Base-by-base conservation (phyloP, 1,139 yeast genomes). In the Sugiyamaella paludigena region DNA sequence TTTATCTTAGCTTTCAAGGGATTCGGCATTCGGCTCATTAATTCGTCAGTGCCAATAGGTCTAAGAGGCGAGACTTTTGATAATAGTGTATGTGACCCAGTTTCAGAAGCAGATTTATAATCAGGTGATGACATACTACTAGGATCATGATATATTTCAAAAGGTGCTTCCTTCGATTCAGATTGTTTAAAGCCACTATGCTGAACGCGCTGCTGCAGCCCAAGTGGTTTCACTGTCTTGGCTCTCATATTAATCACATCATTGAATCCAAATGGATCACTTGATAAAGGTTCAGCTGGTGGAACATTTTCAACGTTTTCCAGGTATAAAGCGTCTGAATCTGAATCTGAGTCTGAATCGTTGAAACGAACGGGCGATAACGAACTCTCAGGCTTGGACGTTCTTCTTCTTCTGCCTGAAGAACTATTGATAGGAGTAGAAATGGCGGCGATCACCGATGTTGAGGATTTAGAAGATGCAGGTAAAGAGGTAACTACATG, bases 191-290 rank as follows among this genome's bases (percentile, higher is more conserved):
- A 3, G 5, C 12, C 34, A 31, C 13, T 5, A 31, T 6, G 34
- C 5, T 13, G 13, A n/a, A 6, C 34, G 3, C 5, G 34, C 6
- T 31, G 12, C 15, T 19, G 24, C 5, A 4, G 24, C 5, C 24
- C 24, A 19, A 19, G 24, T 19, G 24, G 24, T 19, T 19, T 19
- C 3, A 19, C 24, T 19, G 24, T 19, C 24, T 19, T 19, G 24
- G 24, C 24, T 5, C 24, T 19, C 24, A 31, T 2, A 31, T 41
- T 39, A 15, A 49, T 15, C 13, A 49, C 34, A 6, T 36, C 39
- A 31, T 49, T 49, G 39, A 49, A 49, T 30, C 52, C 52, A 30
- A 40, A 49, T 11, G 52, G 49, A 24, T 49, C 52, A 12, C 35
- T 30, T 1, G 48, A 42, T 16, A 49, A 40, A 7, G 46, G 44